These are phyloP conservation scores for Chlamydomonas eustigma DNA, from an alignment of 139 green algal species.

Conservation along the genomic window DNA sequence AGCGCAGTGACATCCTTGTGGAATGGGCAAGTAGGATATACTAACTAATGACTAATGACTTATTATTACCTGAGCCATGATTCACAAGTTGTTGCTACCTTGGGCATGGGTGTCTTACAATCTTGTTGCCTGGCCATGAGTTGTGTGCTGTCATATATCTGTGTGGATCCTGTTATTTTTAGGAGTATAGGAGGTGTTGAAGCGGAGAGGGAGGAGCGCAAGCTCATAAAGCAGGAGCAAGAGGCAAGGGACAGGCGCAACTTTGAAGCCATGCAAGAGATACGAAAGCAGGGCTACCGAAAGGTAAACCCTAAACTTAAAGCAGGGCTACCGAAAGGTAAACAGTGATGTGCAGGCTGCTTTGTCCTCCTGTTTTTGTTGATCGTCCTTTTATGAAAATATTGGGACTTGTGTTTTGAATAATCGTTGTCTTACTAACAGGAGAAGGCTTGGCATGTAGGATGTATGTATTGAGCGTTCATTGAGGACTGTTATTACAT, in stretches of 20 bases:
- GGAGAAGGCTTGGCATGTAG: too few relatives aligned
- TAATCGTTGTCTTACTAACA: too few relatives aligned
- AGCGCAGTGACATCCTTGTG: conserved; percentile 11
- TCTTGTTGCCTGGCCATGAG: not conserved
- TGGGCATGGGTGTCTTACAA: not conserved
- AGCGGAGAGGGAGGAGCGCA: conserved; percentile 65
- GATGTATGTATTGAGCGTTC: too few relatives aligned
- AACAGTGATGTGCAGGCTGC: too few relatives aligned
- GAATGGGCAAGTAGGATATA: not conserved
- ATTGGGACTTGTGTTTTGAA: too few relatives aligned
- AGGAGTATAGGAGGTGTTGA: conserved; percentile 66
- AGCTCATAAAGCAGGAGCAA: conserved; percentile 48
- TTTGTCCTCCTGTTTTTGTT: too few relatives aligned
- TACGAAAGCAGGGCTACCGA: conserved; percentile 53
- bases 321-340: too few relatives aligned
- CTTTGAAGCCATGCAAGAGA: conserved; percentile 67
- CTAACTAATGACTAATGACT: not conserved
- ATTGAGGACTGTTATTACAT: too few relatives aligned
- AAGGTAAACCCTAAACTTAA: conserved; percentile 55
- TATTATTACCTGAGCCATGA: not conserved
- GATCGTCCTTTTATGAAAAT: too few relatives aligned
- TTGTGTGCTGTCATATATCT: too few relatives aligned
- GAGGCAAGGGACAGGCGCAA: conserved; percentile 44
- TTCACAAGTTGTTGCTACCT: not conserved
- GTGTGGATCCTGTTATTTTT: conserved; percentile 8